A percentile compares a stretch with the other conserved stretches of the same genome.
These are phyloP conservation scores for Candolleomyces efflorescens DNA, from an alignment of 768 basidiomycete species.

Conservation along the genomic window DNA sequence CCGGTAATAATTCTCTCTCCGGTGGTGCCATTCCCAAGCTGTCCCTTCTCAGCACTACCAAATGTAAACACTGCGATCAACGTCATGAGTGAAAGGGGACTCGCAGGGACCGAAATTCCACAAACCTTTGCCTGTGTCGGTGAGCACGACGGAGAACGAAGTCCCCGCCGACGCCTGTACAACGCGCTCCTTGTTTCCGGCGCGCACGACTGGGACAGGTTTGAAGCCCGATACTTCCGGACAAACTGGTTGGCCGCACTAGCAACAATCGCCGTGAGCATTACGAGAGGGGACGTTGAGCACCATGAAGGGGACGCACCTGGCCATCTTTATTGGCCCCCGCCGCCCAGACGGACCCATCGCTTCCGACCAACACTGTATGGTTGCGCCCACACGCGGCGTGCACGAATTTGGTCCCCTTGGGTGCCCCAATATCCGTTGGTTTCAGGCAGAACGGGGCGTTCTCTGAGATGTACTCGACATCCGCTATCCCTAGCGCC, in stretches of 20 bases:
- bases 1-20: conserved; percentile 89
- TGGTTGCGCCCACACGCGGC: conserved; percentile 86
- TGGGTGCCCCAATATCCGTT: conserved; percentile 53
- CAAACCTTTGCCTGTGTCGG: conserved; percentile 76
- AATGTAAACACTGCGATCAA: conserved; percentile 70
- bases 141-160: conserved; percentile 80
- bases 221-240: conserved; percentile 69
- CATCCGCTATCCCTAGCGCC: conserved; percentile 56
- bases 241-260: conserved; percentile 71
- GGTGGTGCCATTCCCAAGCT: conserved; percentile 88
- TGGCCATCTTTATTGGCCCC: conserved; percentile 82
- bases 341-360: conserved; percentile 79
- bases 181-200: conserved; percentile 60
- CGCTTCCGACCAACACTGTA: conserved; percentile 75
- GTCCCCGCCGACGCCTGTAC: conserved; percentile 77
- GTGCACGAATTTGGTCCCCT: conserved; percentile 61
- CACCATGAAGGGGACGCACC: conserved; percentile 38
- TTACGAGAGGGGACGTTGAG: background rate
- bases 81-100: background rate
- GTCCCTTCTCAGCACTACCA: conserved; percentile 90
- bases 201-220: conserved; percentile 49
- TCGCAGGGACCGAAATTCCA: background rate
- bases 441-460: conserved; percentile 62
- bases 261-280: conserved; percentile 4
- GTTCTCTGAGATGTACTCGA: conserved; percentile 68